These are phyloP conservation scores for Podila epigama DNA, from an alignment of 192 early-diverging fungal species.

Conservation along the genomic window DNA sequence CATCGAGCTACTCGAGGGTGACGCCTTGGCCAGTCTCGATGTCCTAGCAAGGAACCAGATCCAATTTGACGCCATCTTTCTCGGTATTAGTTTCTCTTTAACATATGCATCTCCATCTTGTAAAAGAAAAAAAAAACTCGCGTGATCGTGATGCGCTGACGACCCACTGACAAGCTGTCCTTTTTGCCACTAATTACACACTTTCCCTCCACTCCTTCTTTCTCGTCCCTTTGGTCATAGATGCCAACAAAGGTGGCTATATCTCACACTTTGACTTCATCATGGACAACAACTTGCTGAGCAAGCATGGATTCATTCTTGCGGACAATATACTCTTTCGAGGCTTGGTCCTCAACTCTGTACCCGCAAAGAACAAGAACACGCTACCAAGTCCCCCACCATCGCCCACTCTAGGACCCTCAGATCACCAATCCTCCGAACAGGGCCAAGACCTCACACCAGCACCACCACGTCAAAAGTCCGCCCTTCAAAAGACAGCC, in stretches of 20 bases:
- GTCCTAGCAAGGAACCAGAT: constrained; percentile 10
- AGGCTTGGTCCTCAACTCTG: constrained; percentile 8
- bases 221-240: constrained; percentile 19
- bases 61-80: constrained; percentile 68
- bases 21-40: constrained; percentile 2
- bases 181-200: not conserved
- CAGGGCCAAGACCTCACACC: no score
- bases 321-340: constrained; percentile 65
- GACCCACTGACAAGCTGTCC: not conserved
- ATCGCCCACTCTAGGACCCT: not conserved
- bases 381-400: not conserved
- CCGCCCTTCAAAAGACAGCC: constrained; percentile 29
- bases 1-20: constrained; percentile 28
- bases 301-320: constrained; percentile 65
- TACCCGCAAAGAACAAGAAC: not conserved
- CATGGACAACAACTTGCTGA: constrained; percentile 65
- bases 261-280: constrained; percentile 68
- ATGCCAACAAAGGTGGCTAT: constrained; percentile 77
- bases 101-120: constrained; percentile 6
- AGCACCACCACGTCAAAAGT: not conserved
- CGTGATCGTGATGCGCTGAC: not conserved
- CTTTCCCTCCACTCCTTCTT: not conserved
- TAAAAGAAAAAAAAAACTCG: not conserved
- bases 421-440: not conserved
- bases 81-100: no score